Base-by-base conservation (phyloP, 352 stramenopile genomes). In the Pythium dissotocum region DNA sequence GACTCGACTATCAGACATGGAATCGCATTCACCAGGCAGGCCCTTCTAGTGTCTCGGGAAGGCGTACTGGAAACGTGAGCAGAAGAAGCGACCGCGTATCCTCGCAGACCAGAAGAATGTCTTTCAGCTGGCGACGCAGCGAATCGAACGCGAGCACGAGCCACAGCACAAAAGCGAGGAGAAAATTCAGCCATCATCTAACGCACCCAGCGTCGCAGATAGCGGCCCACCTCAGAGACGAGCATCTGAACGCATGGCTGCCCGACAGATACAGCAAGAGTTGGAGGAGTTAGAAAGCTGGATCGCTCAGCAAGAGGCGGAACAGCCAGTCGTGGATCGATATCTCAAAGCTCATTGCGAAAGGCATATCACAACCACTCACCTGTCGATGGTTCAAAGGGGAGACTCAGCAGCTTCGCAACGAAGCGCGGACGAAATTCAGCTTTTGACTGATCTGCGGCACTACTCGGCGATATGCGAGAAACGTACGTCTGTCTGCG, bases 1-100 rank as follows among this genome's bases (percentile, higher is more conserved):
- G 49, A 35, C n/a, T 32, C 24, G 5, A 16, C 2, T 16, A 10
- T 61, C 30, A 7, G 3, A 46, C 4, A 10, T 21, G n/a, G 10
- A 18, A 6, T 46, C 35, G 7, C 4, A 61, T 24, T 21, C 12
- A 51, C 55, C 58, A 13, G 12, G 21, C 21, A 24, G 21, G 21
- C 21, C 21, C 21, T 24, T 24, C 30, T 21, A 83, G 79, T 83
- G 71, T 63, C 66, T 85, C 21, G 72, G 80, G 7, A 26, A 51
- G 58, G 38, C 36, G 0, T 86, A 76, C 59, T 88, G 80, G 80
- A 46, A 55, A 3, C 75, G 64, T 57, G 74, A 71, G 30, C 70
- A 58, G 48, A 82, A 80, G 40, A 82, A 80, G 35, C 59, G 78
- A 2, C 7, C 16, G 1, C 63, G 61, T 26, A 62, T 83, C 16